A percentile compares a stretch with the other conserved stretches of the same genome.
phyloP scores from a whole-genome alignment of 1,284 basidiomycete genomes.

The Cryptococcus sp. region DNA sequence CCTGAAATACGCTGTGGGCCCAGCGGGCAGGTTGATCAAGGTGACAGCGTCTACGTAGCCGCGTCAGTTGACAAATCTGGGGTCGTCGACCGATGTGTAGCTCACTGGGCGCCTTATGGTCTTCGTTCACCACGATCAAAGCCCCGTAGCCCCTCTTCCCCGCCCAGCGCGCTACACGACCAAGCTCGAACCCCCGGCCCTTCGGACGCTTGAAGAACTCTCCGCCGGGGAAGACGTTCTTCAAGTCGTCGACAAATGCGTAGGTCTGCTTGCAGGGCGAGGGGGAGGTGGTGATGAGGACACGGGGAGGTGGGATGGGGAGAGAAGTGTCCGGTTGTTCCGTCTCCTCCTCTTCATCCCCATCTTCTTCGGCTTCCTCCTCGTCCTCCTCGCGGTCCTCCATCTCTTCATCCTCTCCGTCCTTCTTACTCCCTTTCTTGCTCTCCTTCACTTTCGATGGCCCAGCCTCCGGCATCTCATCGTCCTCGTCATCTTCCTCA shows the following conservation, averaged over 20 bases:
- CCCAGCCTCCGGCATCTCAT: slow-evolving; percentile 31
- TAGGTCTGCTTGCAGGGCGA: slow-evolving; percentile 79
- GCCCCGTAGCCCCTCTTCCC: slow-evolving; percentile 77
- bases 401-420: not conserved
- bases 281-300: slow-evolving; percentile 86
- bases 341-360: slow-evolving; percentile 56
- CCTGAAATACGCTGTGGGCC: slow-evolving; percentile 95
- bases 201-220: slow-evolving; percentile 88
- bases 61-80: not conserved
- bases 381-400: slow-evolving; percentile 11
- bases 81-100: slow-evolving; percentile 17
- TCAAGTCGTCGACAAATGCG: slow-evolving; percentile 85
- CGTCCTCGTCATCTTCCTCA: slow-evolving; percentile 39
- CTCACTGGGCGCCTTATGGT: slow-evolving; percentile 85
- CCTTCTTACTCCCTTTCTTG: slow-evolving; percentile 17
- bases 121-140: slow-evolving; percentile 90
- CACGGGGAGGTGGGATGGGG: slow-evolving; percentile 61
- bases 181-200: slow-evolving; percentile 89
- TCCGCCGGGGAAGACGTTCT: slow-evolving; percentile 88
- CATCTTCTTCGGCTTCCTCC: slow-evolving; percentile 54
- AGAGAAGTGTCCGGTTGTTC: not conserved
- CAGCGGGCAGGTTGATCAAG: slow-evolving; percentile 81
- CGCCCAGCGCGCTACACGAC: slow-evolving; percentile 91
- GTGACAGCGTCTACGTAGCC: slow-evolving; percentile 75
- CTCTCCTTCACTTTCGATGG: slow-evolving; percentile 37